Conservation (phyloP, 2,329 filamentous ascomycete species). For the Aspergillus costaricaensis region DNA sequence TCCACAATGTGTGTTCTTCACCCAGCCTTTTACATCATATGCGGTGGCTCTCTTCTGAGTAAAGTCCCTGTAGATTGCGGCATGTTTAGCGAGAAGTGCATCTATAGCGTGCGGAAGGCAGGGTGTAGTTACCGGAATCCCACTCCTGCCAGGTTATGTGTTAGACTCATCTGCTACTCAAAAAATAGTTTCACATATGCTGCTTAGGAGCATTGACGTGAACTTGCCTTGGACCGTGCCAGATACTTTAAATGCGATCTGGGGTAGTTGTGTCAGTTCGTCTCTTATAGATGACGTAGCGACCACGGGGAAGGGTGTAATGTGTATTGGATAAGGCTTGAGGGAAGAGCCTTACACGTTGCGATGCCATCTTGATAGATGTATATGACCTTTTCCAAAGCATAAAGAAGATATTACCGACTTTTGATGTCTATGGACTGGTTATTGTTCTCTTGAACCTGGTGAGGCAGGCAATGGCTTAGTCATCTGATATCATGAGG, state of each 20-base stretch:
- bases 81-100: neutral
- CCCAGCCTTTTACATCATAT: slow-evolving; percentile 51
- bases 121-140: slow-evolving; percentile 33
- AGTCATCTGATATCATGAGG: slow-evolving; percentile 11
- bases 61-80: slow-evolving; percentile 38
- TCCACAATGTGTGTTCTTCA: slow-evolving; percentile 50
- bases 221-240: slow-evolving; percentile 68
- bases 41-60: slow-evolving; percentile 46
- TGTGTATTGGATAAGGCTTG: neutral
- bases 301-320: neutral
- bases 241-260: slow-evolving; percentile 56
- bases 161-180: neutral
- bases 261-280: slow-evolving; percentile 10
- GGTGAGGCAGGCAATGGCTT: neutral
- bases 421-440: neutral
- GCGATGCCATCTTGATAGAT: slow-evolving; percentile 23
- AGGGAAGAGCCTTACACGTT: slow-evolving; percentile 16
- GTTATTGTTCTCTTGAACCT: neutral
- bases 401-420: neutral
- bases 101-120: neutral
- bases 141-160: slow-evolving; percentile 24
- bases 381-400: neutral
- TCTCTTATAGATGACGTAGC: slow-evolving; percentile 11
- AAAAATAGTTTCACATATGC: no score
- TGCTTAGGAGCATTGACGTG: neutral